A percentile compares a stretch with the other conserved stretches of the same genome.
Evolutionary conservation across 2,329 filamentous ascomycete genomes (phyloP).

Genomic region (Hypocreales sp.): DNA sequence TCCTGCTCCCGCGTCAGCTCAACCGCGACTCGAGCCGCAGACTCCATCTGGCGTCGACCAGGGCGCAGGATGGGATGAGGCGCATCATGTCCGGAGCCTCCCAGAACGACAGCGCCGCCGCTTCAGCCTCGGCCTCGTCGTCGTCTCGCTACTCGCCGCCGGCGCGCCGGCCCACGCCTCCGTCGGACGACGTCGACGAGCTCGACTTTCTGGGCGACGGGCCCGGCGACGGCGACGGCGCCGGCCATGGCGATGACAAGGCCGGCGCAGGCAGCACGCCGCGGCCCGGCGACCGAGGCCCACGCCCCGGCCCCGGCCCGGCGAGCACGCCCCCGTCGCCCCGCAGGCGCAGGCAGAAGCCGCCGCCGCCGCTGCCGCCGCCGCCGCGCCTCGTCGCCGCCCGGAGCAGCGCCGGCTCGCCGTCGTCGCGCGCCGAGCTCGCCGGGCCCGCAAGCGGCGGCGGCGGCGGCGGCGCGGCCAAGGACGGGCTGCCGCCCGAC

Average conservation of each 20-base stretch:
- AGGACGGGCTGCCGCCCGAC: conserved; percentile 43
- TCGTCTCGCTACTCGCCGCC: conserved; percentile 14
- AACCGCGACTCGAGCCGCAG: no score
- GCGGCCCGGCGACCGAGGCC: conserved; percentile 28
- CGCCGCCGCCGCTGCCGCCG: conserved; percentile 26
- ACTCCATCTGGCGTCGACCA: no score
- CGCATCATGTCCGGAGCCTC: conserved; percentile 25
- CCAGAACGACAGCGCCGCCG: conserved; percentile 15
- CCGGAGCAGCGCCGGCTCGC: conserved; percentile 9
- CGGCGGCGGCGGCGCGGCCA: conserved; percentile 16
- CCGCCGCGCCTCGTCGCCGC: conserved; percentile 26
- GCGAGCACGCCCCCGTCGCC: conserved; percentile 44
- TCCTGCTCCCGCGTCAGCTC: no score
- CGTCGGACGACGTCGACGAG: conserved; percentile 28
- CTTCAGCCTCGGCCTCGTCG: conserved; percentile 21
- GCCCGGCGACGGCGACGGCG: conserved; percentile 24
- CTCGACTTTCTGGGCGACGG: conserved; percentile 27
- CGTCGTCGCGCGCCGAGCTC: no score
- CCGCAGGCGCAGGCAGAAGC: conserved; percentile 59
- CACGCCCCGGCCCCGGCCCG: no score
- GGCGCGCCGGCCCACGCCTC: conserved; percentile 10
- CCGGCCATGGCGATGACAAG: conserved; percentile 10
- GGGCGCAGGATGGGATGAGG: conserved; percentile 22
- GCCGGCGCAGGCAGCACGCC: conserved; percentile 34
- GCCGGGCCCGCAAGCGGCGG: no score